Evolutionary conservation across 768 basidiomycete species (phyloP).

Genomic region (Lentinula sp.): DNA sequence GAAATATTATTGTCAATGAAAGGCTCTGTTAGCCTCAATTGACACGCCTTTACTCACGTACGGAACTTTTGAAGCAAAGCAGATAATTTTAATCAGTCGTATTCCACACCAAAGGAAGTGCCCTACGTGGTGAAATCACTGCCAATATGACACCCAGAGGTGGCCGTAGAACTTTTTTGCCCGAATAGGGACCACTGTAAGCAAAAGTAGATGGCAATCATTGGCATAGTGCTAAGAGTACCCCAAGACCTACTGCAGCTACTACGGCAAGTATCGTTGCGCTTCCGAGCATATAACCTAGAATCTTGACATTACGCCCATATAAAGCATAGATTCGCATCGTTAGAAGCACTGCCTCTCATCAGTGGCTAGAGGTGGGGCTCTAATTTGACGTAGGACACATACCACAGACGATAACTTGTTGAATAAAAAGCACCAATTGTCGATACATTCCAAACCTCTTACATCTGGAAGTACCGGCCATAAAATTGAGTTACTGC

Average conservation of each 20-base stretch:
- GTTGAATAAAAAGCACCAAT: conserved; percentile 21
- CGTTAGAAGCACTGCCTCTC: conserved; percentile 32
- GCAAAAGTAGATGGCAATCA: not conserved
- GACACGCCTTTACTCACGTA: not conserved
- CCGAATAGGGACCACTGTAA: conserved; percentile 39
- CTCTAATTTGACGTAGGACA: not conserved
- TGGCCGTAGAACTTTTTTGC: conserved; percentile 21
- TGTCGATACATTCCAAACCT: conserved; percentile 20
- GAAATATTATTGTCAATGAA: not conserved
- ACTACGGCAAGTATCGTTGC: conserved; percentile 23
- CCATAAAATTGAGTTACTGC: not conserved
- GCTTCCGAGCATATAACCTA: conserved; percentile 27
- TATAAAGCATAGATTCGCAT: conserved; percentile 49
- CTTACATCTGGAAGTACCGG: conserved; percentile 17
- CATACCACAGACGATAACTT: conserved; percentile 26
- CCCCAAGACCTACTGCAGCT: conserved; percentile 26
- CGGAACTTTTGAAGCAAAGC: not conserved
- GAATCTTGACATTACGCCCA: conserved; percentile 28
- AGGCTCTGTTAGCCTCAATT: not conserved
- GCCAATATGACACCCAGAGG: conserved; percentile 30
- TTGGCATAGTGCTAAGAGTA: not conserved
- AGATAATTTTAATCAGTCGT: not conserved
- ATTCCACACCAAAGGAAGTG: not conserved
- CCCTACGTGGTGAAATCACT: conserved; percentile 8
- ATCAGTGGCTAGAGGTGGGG: not conserved